Percentiles rank a stretch among this genome's conserved stretches.
Evolutionary conservation across 805 yeast genomes (phyloP).

Genomic region (Candida golubevii): DNA sequence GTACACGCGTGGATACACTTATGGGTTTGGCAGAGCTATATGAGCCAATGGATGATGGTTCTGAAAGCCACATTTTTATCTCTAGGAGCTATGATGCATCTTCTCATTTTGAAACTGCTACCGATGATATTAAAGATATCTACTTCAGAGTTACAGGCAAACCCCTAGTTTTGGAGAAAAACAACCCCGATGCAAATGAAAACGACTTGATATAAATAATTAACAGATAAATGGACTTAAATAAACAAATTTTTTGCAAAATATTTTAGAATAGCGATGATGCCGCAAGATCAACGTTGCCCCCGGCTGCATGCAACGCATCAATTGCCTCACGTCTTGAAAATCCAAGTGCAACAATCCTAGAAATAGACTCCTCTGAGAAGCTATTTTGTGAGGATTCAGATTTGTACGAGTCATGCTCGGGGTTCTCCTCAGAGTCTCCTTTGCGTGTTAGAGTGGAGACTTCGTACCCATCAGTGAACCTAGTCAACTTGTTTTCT

Average conservation of each 20-base stretch:
- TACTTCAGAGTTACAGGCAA: conserved; percentile 90
- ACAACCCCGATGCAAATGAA: conserved; percentile 48
- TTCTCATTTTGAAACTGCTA: conserved; percentile 92
- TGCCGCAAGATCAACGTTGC: conserved; percentile 86
- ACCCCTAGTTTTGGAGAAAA: conserved; percentile 80
- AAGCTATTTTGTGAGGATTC: not conserved
- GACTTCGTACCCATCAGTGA: not conserved
- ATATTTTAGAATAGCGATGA: conserved; percentile 55
- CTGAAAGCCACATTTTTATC: conserved; percentile 69
- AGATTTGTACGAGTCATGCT: too few species aligned
- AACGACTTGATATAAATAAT: not conserved
- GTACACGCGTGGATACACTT: conserved; percentile 73
- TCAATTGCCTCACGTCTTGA: conserved; percentile 54
- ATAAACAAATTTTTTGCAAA: too few species aligned
- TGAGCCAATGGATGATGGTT: conserved; percentile 84
- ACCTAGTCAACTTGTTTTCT: not conserved
- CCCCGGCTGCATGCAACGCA: conserved; percentile 65
- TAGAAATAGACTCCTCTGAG: conserved; percentile 1
- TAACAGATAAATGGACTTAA: not conserved
- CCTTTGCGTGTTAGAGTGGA: not conserved
- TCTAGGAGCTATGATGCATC: conserved; percentile 91
- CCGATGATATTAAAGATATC: conserved; percentile 94
- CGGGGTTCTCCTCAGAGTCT: not conserved
- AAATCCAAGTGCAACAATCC: conserved; percentile 60
- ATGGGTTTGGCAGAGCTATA: conserved; percentile 92